Evolutionary conservation across 441 rosid species (phyloP).

Genomic region (Isatis lusitanica): DNA sequence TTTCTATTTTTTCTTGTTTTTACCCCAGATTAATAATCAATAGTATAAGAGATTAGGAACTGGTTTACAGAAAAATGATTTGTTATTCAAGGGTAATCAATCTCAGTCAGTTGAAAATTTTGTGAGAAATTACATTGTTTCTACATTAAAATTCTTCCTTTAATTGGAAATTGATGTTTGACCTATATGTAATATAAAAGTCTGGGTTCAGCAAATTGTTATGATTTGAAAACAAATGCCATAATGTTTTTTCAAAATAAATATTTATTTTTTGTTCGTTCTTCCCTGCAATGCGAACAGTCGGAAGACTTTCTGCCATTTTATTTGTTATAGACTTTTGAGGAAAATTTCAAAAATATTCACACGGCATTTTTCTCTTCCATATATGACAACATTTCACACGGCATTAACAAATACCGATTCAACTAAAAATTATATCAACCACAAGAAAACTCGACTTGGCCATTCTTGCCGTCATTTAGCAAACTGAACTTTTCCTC

Average conservation of each 20-base stretch:
- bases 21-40: background rate
- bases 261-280: background rate
- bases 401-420: constrained; percentile 11
- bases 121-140: background rate
- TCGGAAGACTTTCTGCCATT: background rate
- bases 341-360: constrained; percentile 3
- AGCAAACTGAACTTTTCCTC: too few species aligned
- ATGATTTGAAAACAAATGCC: background rate
- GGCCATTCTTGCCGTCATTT: too few species aligned
- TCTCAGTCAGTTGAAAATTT: background rate
- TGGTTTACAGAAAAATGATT: background rate
- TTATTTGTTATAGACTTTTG: background rate
- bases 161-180: background rate
- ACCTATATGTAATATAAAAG: background rate
- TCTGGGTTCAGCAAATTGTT: background rate
- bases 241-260: background rate
- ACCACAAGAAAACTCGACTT: too few species aligned
- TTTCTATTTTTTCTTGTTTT: too few species aligned
- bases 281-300: background rate
- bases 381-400: background rate
- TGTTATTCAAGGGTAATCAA: background rate
- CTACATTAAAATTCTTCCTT: background rate
- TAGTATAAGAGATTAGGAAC: background rate
- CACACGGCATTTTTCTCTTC: background rate
- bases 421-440: background rate